Percentiles rank a stretch among this genome's conserved stretches.
Conservation (phyloP, 805 yeast species). For the Starmerella geochares region DNA sequence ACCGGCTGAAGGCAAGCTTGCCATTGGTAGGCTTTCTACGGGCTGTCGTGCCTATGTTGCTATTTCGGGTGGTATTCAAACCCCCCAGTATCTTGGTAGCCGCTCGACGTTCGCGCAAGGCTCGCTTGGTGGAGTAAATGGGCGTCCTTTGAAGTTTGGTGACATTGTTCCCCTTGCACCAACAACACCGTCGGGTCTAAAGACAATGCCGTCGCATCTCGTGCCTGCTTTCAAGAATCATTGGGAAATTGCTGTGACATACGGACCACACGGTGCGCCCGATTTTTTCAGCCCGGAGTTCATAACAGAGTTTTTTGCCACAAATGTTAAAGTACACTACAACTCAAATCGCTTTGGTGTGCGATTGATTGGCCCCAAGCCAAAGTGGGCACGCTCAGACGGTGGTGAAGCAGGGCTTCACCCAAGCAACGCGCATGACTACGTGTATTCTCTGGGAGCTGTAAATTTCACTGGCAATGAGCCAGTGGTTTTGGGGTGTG, state of each 20-base stretch:
- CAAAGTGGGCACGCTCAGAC: constrained; percentile 88
- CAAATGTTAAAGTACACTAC: constrained; percentile 90
- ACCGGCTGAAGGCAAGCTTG: constrained; percentile 63
- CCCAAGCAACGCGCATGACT: constrained; percentile 98
- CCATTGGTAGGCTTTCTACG: constrained; percentile 65
- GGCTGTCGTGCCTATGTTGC: constrained; percentile 91
- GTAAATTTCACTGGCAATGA: constrained; percentile 98
- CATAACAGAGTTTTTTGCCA: constrained; percentile 60
- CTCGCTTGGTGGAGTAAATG: constrained; percentile 83
- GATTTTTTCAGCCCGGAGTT: constrained; percentile 78
- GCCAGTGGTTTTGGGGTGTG: constrained; percentile 92
- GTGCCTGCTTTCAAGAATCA: constrained; percentile 46
- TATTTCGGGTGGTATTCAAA: constrained; percentile 86
- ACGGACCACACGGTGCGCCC: constrained; percentile 98
- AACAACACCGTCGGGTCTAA: constrained; percentile 31
- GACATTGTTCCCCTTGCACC: constrained; percentile 64
- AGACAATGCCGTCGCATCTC: constrained; percentile 41
- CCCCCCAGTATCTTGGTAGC: constrained; percentile 89
- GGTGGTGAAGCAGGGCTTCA: constrained; percentile 98
- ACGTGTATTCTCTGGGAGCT: constrained; percentile 92
- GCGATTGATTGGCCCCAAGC: constrained; percentile 88
- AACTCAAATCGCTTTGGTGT: constrained; percentile 96
- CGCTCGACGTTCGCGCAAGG: constrained; percentile 94
- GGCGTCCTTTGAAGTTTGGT: constrained; percentile 82
- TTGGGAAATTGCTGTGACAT: constrained; percentile 87